Conservation (phyloP, 192 early-diverging fungal species). For the Helicostylum pulchrum region DNA sequence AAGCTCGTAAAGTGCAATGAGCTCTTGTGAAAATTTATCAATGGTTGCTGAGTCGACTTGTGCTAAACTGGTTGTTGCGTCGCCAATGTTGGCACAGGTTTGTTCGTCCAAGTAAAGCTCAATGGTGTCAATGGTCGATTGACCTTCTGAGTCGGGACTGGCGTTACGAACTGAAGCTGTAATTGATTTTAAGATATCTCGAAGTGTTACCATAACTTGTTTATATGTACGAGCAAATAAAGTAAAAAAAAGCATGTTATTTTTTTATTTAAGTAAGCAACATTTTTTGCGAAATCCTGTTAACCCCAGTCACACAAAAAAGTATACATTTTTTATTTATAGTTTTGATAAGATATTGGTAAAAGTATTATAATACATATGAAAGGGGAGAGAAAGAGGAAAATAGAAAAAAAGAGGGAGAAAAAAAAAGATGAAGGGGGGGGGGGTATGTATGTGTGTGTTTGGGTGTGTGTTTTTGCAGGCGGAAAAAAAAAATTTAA, state of each 20-base stretch:
- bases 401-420: no score
- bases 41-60: slow-evolving; percentile 1
- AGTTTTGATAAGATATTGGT: no score
- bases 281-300: no score
- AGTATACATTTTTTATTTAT: no score
- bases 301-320: no score
- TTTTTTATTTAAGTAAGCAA: no score
- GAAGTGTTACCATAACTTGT: slow-evolving; percentile 8
- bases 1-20: slow-evolving; percentile 12
- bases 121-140: slow-evolving; percentile 27
- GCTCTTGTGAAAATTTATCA: slow-evolving; percentile 31
- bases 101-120: slow-evolving; percentile 37
- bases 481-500: neutral
- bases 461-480: no score
- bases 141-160: slow-evolving; percentile 17
- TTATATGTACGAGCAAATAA: no score
- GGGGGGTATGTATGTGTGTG: neutral
- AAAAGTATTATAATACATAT: neutral
- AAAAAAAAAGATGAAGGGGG: neutral
- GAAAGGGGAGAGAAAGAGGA: neutral
- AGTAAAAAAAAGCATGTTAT: no score
- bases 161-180: neutral
- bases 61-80: neutral
- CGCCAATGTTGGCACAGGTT: slow-evolving; percentile 3
- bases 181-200: slow-evolving; percentile 14